Conservation (phyloP, 177 flowering plant genomes). For the Vitis hybrid region DNA sequence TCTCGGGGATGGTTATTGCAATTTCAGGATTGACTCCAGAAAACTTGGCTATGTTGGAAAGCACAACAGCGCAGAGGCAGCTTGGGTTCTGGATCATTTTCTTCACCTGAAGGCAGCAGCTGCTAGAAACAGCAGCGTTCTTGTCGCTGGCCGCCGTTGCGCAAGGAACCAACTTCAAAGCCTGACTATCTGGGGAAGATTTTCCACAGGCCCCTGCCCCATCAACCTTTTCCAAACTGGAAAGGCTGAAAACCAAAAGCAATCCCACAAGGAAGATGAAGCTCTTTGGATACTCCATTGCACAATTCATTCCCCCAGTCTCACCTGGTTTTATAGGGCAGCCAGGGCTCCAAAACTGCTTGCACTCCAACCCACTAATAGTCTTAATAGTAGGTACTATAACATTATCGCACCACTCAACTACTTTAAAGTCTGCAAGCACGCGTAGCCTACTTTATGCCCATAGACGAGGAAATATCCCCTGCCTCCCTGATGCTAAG, state of each 20-base stretch:
- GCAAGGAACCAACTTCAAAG: constrained; percentile 47
- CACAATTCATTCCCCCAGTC: constrained; percentile 11
- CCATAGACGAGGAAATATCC: too few relatives aligned
- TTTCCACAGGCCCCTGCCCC: constrained; percentile 46
- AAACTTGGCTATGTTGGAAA: constrained; percentile 46
- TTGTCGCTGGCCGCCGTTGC: constrained; percentile 44
- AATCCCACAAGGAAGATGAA: constrained; percentile 27
- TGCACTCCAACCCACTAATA: too few relatives aligned
- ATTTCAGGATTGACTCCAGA: constrained; percentile 40
- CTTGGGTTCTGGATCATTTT: constrained; percentile 40
- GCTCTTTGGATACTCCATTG: constrained; percentile 21
- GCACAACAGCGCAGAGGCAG: constrained; percentile 62
- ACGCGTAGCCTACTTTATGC: too few relatives aligned
- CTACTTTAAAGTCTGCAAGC: too few relatives aligned
- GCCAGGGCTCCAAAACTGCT: too few relatives aligned
- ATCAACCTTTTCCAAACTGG: constrained; percentile 14
- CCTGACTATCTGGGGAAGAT: constrained; percentile 41
- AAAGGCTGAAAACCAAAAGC: constrained; percentile 13
- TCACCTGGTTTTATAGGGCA: neutral
- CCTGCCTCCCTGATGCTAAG: too few relatives aligned
- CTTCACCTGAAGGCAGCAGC: constrained; percentile 46
- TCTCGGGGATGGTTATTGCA: constrained; percentile 57
- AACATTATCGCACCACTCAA: too few relatives aligned
- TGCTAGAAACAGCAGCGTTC: constrained; percentile 28
- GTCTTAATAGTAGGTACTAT: too few relatives aligned